Evolutionary conservation across 2,329 filamentous ascomycete species (phyloP).

Genomic region (Phialemonium atrogriseum): DNA sequence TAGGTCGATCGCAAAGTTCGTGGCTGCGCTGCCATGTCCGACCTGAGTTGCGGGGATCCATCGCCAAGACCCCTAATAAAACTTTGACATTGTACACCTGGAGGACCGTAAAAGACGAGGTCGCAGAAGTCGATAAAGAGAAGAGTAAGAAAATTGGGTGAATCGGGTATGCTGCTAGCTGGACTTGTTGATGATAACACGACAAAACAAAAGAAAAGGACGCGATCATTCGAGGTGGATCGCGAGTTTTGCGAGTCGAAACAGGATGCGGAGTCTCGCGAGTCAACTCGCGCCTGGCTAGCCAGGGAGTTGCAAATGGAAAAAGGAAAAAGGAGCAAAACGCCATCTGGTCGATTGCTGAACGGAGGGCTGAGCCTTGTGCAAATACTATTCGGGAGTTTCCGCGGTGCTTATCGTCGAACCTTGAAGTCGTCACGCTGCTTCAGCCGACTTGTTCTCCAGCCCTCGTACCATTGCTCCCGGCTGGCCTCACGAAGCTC

Average conservation of each 20-base stretch:
- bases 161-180: conserved; percentile 4
- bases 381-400: neutral
- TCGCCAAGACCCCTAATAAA: neutral
- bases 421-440: conserved; percentile 33
- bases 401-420: conserved; percentile 22
- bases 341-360: no score
- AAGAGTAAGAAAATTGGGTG: neutral
- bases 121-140: conserved; percentile 1
- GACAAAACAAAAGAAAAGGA: conserved; percentile 1
- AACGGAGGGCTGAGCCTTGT: no score
- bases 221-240: no score
- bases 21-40: no score
- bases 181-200: conserved; percentile 1
- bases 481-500: conserved; percentile 86
- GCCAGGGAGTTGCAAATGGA: neutral
- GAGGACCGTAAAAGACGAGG: conserved; percentile 1
- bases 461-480: conserved; percentile 92
- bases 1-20: no score
- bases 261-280: neutral
- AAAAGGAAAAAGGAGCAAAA: neutral
- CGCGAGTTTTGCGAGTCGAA: no score
- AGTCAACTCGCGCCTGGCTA: neutral
- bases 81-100: neutral
- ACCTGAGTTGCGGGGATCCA: neutral
- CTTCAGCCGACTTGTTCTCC: conserved; percentile 69